phyloP scores from a whole-genome alignment of 768 basidiomycete species.

The Lentinus brumalis region DNA sequence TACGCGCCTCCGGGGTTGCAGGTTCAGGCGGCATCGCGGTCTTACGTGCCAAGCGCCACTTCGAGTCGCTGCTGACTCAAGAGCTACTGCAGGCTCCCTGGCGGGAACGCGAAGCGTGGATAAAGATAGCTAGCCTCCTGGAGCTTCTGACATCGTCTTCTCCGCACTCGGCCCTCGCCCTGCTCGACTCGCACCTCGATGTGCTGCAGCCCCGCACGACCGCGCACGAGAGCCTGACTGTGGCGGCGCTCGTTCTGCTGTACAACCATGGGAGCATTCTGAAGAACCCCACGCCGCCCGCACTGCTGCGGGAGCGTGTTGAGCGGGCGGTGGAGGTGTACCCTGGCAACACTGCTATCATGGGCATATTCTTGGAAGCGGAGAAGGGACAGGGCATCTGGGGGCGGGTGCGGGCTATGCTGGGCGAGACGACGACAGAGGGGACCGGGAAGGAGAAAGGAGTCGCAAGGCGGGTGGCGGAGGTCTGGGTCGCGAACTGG shows the following conservation, averaged over 20 bases:
- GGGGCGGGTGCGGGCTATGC: conserved; percentile 63
- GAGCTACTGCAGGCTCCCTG: conserved; percentile 34
- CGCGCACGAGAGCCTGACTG: conserved; percentile 56
- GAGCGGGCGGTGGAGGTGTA: conserved; percentile 57
- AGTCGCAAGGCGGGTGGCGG: conserved; percentile 58
- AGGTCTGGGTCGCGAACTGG: conserved; percentile 84
- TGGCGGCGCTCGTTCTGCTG: conserved; percentile 58
- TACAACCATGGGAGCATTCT: conserved; percentile 60
- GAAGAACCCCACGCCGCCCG: conserved; percentile 59
- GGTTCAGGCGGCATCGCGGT: conserved; percentile 54
- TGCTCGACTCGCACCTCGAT: conserved; percentile 38
- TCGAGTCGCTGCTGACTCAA: conserved; percentile 51
- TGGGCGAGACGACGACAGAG: conserved; percentile 46
- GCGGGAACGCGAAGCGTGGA: conserved; percentile 68
- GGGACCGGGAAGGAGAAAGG: conserved; percentile 50
- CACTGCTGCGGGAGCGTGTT: conserved; percentile 57
- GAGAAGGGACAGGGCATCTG: conserved; percentile 78
- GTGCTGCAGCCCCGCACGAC: conserved; percentile 20
- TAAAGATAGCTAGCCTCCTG: conserved; percentile 63
- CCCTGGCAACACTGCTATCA: conserved; percentile 68
- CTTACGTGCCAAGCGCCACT: conserved; percentile 61
- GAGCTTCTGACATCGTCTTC: conserved; percentile 59
- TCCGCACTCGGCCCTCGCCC: conserved; percentile 40
- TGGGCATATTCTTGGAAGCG: conserved; percentile 75
- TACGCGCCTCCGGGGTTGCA: conserved; percentile 55